A percentile compares a stretch with the other conserved stretches of the same genome.
Evolutionary conservation across 1,139 yeast genomes (phyloP).

Genomic region (Yamadazyma taylorii): DNA sequence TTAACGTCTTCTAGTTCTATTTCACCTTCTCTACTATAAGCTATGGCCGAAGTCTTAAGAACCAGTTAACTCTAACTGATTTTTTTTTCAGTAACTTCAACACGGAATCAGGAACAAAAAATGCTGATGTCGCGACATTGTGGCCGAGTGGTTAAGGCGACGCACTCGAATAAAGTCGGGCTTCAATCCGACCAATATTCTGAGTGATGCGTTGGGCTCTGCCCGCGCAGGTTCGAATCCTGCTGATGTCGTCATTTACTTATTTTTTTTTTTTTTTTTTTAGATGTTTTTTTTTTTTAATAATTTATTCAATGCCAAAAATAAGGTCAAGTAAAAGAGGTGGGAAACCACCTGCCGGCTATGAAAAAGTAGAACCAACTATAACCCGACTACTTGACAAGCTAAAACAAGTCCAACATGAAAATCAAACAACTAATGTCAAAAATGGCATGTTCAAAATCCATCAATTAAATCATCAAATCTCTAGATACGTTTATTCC

Average conservation of each 20-base stretch:
- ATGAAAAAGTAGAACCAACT: slow-evolving; percentile 67
- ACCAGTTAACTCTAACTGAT: no score
- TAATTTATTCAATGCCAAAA: slow-evolving; percentile 41
- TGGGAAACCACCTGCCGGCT: slow-evolving; percentile 73
- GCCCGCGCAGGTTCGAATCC: slow-evolving; percentile 92
- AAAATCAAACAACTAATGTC: slow-evolving; percentile 25
- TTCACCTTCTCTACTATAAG: no score
- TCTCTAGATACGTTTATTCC: slow-evolving; percentile 74
- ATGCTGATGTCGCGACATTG: slow-evolving; percentile 45
- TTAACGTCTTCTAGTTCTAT: no score
- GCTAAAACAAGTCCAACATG: slow-evolving; percentile 56
- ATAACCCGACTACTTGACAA: slow-evolving; percentile 60
- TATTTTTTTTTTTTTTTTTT: slow-evolving; percentile 6
- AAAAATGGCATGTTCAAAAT: slow-evolving; percentile 72
- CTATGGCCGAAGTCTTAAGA: no score
- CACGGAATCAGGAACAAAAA: no score
- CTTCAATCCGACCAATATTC: slow-evolving; percentile 9
- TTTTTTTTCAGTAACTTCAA: no score
- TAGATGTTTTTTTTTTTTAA: background rate
- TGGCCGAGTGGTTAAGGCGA: slow-evolving; percentile 84
- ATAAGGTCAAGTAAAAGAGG: slow-evolving; percentile 41
- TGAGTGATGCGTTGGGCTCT: slow-evolving; percentile 67
- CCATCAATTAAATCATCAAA: slow-evolving; percentile 67
- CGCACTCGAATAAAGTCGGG: slow-evolving; percentile 59
- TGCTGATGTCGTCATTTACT: slow-evolving; percentile 69